Evolutionary conservation across 116 monocot species (phyloP).

Genomic region (Cymodocea nodosa): DNA sequence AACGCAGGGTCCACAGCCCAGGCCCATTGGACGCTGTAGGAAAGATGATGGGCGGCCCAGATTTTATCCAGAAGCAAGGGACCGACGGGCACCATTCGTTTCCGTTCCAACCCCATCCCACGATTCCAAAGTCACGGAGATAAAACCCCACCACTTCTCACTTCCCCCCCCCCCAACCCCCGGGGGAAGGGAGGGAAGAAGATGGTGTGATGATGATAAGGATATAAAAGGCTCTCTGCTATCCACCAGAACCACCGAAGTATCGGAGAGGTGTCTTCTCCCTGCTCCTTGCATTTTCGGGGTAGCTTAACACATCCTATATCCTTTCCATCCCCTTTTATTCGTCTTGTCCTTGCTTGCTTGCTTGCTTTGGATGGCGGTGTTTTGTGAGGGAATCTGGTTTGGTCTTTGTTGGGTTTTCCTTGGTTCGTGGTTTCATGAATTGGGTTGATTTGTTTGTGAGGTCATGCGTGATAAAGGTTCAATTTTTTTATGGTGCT

Average conservation of each 20-base stretch:
- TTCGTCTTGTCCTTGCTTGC: background rate
- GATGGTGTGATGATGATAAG: background rate
- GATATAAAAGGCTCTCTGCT: conserved; percentile 1
- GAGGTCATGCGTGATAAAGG: background rate
- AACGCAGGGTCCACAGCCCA: too few relatives aligned
- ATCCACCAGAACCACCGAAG: background rate
- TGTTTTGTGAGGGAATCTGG: too few relatives aligned
- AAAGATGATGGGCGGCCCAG: too few relatives aligned
- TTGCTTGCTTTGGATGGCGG: background rate
- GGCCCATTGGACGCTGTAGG: too few relatives aligned
- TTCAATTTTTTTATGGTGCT: background rate
- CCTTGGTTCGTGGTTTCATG: background rate
- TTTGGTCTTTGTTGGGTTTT: background rate
- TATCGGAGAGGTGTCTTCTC: background rate
- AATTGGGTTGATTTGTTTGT: background rate
- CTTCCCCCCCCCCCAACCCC: too few relatives aligned
- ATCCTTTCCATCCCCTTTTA: background rate
- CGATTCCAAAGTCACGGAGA: too few relatives aligned
- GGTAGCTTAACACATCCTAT: background rate
- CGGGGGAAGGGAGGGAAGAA: too few relatives aligned
- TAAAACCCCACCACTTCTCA: too few relatives aligned
- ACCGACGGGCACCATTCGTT: too few relatives aligned
- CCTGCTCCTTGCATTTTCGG: background rate
- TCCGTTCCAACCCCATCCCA: too few relatives aligned
- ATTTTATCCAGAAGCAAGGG: too few relatives aligned